Base-by-base conservation (phyloP, 495 filamentous ascomycete species). In the Apodospora peruviana region DNA sequence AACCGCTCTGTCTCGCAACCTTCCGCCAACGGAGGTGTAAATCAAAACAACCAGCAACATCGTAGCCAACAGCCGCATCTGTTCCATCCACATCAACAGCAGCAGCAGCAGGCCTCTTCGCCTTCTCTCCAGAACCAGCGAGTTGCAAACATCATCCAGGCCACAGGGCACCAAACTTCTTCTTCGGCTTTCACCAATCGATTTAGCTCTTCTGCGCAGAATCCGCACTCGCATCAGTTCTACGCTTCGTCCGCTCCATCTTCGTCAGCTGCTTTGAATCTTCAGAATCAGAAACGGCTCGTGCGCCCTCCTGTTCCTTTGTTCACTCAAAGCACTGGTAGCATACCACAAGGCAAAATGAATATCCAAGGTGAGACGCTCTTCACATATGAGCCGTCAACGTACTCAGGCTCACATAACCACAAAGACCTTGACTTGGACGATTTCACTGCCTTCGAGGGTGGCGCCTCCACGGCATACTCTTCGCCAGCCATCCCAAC, bases 121-220 rank as follows among this genome's bases (percentile, higher is more conserved):
- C 64, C 69, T 24, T 57, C 70, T 55, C 51, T 74, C 58, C 76
- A 77, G 64, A 77, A 75, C 48, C 75, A 76, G 60, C 74, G 76
- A 64, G 73, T 84, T 60, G 76, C 75, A 40, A 75, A 74, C 68
- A 80, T 80, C 51, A 73, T 82, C 61, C 71, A 76, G 70, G 67
- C 72, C 56, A 74, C 76, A 66, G 80, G 80, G 66, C 79, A 78
- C 55, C 67, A 56, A 65, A 72, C 70, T 52, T 73, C 74, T 65
- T 69, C 80, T 65, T 67, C 79, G 70, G 73, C 70, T 58, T 77
- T 75, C 51, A 75, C 73, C 59, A 76, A 81, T 62, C 78, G 78
- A 74, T 72, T 72, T 64, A 65, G 59, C 62, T 64, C 68, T 70
- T 48, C 63, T 58, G 58, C 69, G 54, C 72, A 73, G 62, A 69